Conservation (phyloP, 805 yeast genomes). For the Candida pseudofarinosa region DNA sequence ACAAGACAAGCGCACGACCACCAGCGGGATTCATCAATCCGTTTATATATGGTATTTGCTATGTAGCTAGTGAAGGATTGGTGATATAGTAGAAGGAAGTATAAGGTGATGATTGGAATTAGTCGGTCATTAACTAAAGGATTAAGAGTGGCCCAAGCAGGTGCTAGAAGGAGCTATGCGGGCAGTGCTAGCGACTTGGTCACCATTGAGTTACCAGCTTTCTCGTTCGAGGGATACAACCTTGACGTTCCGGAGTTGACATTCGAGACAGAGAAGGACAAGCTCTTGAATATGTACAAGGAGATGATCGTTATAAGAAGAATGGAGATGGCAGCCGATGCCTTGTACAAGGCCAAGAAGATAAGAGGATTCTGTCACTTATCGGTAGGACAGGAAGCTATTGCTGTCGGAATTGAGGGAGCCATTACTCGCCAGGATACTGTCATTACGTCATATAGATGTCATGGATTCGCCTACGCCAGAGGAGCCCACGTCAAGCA, state of each 20-base stretch:
- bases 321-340: slow-evolving; percentile 99
- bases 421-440: slow-evolving; percentile 85
- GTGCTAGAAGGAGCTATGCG: slow-evolving; percentile 33
- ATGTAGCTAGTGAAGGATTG: background rate
- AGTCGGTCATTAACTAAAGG: slow-evolving; percentile 12
- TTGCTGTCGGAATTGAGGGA: slow-evolving; percentile 96
- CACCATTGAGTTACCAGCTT: slow-evolving; percentile 64
- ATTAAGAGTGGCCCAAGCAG: background rate
- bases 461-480: slow-evolving; percentile 97
- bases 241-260: slow-evolving; percentile 63
- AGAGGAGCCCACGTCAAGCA: slow-evolving; percentile 90
- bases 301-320: slow-evolving; percentile 93
- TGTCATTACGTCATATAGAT: slow-evolving; percentile 94
- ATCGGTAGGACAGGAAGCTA: slow-evolving; percentile 97
- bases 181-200: slow-evolving; percentile 33
- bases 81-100: background rate
- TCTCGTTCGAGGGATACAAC: slow-evolving; percentile 82
- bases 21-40: slow-evolving; percentile 3
- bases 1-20: background rate
- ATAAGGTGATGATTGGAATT: slow-evolving; percentile 5
- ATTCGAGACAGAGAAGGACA: slow-evolving; percentile 76
- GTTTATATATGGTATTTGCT: background rate
- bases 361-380: slow-evolving; percentile 99
- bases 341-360: slow-evolving; percentile 95
- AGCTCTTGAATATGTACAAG: slow-evolving; percentile 88